These are phyloP conservation scores for Botrytis porri DNA, from an alignment of 2,329 filamentous ascomycete genomes.

Conservation along the genomic window DNA sequence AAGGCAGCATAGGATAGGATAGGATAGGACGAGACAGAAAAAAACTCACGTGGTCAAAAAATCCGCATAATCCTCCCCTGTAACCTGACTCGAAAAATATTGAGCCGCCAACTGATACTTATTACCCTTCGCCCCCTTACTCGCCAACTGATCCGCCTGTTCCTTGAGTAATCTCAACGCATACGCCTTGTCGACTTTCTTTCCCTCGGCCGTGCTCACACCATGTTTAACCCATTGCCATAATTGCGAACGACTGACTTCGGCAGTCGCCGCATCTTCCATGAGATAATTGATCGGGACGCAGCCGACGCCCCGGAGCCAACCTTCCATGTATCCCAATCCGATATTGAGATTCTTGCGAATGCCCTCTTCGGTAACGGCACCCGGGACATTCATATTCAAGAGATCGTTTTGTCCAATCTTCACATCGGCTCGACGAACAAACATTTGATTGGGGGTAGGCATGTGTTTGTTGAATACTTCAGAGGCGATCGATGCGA, in stretches of 20 bases:
- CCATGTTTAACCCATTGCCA: conserved; percentile 89
- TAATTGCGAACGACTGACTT: conserved; percentile 89
- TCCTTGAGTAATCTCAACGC: conserved; percentile 83
- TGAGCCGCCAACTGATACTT: conserved; percentile 88
- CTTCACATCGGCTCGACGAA: conserved; percentile 83
- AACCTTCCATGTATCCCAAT: conserved; percentile 97
- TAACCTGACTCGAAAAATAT: conserved; percentile 91
- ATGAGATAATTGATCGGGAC: conserved; percentile 98
- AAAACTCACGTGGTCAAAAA: conserved; percentile 77
- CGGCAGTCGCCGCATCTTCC: conserved; percentile 97
- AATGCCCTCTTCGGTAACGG: conserved; percentile 90
- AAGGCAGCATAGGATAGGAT: too few relatives aligned
- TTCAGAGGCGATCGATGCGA: conserved; percentile 82
- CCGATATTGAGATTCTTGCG: conserved; percentile 97
- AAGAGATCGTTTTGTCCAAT: conserved; percentile 86
- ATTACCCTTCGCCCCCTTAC: conserved; percentile 79
- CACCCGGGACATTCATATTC: conserved; percentile 96
- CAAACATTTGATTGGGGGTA: conserved; percentile 92
- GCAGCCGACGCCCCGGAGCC: conserved; percentile 91
- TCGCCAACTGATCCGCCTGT: conserved; percentile 70
- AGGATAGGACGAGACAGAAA: neutral
- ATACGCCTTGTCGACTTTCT: conserved; percentile 90
- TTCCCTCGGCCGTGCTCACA: conserved; percentile 78
- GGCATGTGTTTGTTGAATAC: conserved; percentile 99
- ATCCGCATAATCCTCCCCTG: conserved; percentile 95